Conservation (phyloP, 2,329 filamentous ascomycete species). For the Hymenoscyphus infarciens region DNA sequence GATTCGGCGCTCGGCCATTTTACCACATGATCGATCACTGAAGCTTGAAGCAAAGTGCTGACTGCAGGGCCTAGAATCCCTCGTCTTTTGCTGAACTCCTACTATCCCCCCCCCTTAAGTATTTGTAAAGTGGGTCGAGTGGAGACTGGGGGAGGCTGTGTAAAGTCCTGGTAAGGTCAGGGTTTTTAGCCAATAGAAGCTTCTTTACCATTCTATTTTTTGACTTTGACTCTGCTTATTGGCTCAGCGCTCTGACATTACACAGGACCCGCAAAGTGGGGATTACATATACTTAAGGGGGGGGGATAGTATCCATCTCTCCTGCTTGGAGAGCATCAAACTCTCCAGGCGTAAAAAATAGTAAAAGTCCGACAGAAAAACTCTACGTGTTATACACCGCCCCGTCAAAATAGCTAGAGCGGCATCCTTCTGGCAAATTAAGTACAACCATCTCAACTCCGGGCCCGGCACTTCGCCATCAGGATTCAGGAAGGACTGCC, state of each 20-base stretch:
- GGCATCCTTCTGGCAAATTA: constrained; percentile 2
- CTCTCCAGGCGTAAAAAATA: background rate
- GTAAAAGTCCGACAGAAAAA: background rate
- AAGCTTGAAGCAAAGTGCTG: constrained; percentile 1
- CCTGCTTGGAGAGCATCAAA: background rate
- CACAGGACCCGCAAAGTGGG: too few relatives aligned
- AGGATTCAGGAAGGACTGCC: background rate
- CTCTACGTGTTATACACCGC: background rate
- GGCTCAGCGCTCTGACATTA: too few relatives aligned
- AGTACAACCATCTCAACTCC: background rate
- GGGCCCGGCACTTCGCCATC: constrained; percentile 4
- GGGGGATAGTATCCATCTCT: too few relatives aligned
- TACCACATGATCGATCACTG: constrained; percentile 1
- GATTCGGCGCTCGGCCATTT: background rate
- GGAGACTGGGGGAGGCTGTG: too few relatives aligned
- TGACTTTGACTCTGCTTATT: too few relatives aligned
- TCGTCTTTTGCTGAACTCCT: background rate
- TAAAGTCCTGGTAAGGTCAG: too few relatives aligned
- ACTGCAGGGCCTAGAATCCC: constrained; percentile 2
- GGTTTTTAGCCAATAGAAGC: too few relatives aligned
- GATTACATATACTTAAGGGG: too few relatives aligned
- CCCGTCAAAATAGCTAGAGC: background rate
- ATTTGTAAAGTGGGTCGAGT: too few relatives aligned
- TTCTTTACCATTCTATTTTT: too few relatives aligned
- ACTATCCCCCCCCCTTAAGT: too few relatives aligned